Percentiles rank a stretch among this genome's conserved stretches.
These are phyloP conservation scores for Gleditsia sinensis DNA, from an alignment of 306 rosid genomes.

Conservation along the genomic window DNA sequence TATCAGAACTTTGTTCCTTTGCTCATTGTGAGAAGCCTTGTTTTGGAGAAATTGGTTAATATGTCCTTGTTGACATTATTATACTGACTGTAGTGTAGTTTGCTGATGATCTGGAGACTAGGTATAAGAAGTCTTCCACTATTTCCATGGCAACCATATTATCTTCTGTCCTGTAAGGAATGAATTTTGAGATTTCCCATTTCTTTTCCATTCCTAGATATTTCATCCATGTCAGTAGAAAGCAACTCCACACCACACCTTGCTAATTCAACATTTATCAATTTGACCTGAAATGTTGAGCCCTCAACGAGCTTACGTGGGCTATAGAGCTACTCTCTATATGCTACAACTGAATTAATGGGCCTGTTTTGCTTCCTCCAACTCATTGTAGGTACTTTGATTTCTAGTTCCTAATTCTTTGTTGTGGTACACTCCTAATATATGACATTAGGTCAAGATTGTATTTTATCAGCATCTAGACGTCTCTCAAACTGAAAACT, in stretches of 20 bases:
- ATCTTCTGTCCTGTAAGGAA: constrained; percentile 58
- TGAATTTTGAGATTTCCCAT: constrained; percentile 53
- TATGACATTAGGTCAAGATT: constrained; percentile 28
- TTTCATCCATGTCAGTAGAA: constrained; percentile 38
- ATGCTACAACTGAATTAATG: constrained; percentile 55
- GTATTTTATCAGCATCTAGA: constrained; percentile 1
- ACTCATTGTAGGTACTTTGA: constrained; percentile 65
- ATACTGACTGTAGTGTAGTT: no score
- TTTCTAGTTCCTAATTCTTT: constrained; percentile 63
- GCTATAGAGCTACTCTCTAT: constrained; percentile 73
- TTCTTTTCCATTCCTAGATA: constrained; percentile 72
- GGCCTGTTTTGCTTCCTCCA: constrained; percentile 70
- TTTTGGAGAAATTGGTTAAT: no score
- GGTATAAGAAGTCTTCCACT: constrained; percentile 76
- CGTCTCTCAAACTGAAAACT: constrained; percentile 25
- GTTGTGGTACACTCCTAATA: constrained; percentile 61
- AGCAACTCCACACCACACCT: neutral
- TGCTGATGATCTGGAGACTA: constrained; percentile 59
- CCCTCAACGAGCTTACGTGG: constrained; percentile 66
- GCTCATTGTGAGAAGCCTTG: no score
- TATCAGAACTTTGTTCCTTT: no score
- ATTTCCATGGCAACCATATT: constrained; percentile 60
- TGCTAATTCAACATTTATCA: neutral
- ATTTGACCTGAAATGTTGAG: constrained; percentile 62
- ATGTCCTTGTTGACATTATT: no score